These are phyloP conservation scores for Arctostaphylos glauca DNA, from an alignment of 148 eudicot species.

Conservation along the genomic window DNA sequence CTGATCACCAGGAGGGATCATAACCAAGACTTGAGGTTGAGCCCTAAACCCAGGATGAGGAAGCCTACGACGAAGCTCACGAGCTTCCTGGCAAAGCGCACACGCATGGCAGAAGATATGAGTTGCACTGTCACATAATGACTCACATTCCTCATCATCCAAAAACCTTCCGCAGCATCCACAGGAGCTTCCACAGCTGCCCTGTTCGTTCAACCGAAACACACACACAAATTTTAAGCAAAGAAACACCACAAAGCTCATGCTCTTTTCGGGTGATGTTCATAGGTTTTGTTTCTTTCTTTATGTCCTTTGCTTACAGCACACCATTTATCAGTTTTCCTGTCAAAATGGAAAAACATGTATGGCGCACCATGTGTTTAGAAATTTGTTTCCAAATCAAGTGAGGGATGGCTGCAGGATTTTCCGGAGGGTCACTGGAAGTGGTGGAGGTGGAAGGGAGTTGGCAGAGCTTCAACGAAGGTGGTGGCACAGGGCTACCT, in stretches of 20 bases:
- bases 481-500: neutral
- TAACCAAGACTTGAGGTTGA: slow-evolving; percentile 48
- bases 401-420: neutral
- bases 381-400: neutral
- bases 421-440: neutral
- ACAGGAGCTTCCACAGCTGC: slow-evolving; percentile 64
- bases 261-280: neutral
- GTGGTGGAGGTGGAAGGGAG: neutral
- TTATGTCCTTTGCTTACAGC: neutral
- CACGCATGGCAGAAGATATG: slow-evolving; percentile 84
- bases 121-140: slow-evolving; percentile 66
- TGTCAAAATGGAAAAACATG: neutral
- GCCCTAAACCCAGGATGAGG: slow-evolving; percentile 76
- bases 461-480: no score
- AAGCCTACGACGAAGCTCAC: slow-evolving; percentile 85
- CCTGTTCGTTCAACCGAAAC: slow-evolving; percentile 38
- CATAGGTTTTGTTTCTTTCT: neutral
- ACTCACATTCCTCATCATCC: slow-evolving; percentile 70
- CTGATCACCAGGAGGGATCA: slow-evolving; percentile 73
- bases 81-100: slow-evolving; percentile 93
- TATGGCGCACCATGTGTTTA: neutral
- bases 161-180: slow-evolving; percentile 60
- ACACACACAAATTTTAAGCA: neutral
- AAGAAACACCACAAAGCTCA: neutral
- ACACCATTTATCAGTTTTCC: no score